Base-by-base conservation (phyloP, 768 basidiomycete species). In the Russula ochroleuca region DNA sequence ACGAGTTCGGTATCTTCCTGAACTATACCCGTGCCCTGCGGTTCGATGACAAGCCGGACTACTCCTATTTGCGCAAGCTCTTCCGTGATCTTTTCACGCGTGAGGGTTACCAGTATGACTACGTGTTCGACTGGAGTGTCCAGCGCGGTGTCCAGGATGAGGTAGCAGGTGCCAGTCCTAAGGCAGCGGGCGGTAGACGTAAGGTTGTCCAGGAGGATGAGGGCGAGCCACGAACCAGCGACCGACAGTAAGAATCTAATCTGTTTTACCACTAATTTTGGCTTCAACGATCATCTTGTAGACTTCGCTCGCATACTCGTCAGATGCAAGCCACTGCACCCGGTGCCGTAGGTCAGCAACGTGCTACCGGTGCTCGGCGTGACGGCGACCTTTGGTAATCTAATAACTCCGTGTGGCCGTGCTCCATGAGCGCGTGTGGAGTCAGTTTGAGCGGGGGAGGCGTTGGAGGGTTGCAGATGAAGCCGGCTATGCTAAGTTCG, bases 11-110 rank as follows among this genome's bases (percentile, higher is more conserved):
- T 47, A 97, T 98, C 70, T 98, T 98, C 84, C 80, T 99, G 72
- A 99, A 98, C 80, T 99, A 98, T 79, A 96, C 95, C 65, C 93
- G 97, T 61, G 95, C 96, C 48, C 89, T 99, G 64, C 93, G 96
- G 72, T 99, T 99, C 76, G 97, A 99, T 73, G 97, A 99, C 83
- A 99, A 99, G 80, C 97, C 97, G 35, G 96, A 99, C 78, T 98
- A 99, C 76, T 98, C 95, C 5, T 99, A 99, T 80, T 85, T 99
- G 9, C 93, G 97, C 80, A 99, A 99, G 80, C 85, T 98, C 62
- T 99, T 99, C 92, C 88, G 94, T 52, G 95, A 98, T 74, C 85
- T 98, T 62, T 98, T 98, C 70, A 93, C 95, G 60, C 90, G 94
- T 53, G 95, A 97, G 74, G 94, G 95, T 59, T 98, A 92, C 81